Conservation (phyloP, 768 basidiomycete species). For the Termitomyces sp. region DNA sequence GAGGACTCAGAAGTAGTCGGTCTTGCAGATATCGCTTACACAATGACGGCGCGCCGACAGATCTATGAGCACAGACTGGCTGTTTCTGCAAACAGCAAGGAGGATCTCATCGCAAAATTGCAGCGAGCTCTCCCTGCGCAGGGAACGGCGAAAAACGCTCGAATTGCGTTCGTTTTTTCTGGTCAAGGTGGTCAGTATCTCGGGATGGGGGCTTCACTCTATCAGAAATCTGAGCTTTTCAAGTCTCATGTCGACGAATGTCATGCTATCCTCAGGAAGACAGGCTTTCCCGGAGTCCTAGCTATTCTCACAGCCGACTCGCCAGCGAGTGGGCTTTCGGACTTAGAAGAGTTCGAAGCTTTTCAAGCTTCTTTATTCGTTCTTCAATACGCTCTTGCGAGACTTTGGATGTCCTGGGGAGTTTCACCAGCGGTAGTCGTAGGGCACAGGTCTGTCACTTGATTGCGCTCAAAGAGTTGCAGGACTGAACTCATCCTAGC, state of each 20-base stretch:
- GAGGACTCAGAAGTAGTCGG: constrained; percentile 18
- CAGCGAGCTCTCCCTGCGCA: constrained; percentile 25
- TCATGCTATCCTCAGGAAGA: constrained; percentile 38
- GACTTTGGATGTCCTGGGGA: constrained; percentile 68
- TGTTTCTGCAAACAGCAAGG: constrained; percentile 33
- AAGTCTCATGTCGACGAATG: constrained; percentile 51
- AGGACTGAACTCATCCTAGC: constrained; percentile 28
- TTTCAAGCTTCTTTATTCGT: constrained; percentile 53
- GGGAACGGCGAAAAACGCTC: constrained; percentile 17
- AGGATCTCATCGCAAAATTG: constrained; percentile 44
- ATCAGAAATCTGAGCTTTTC: constrained; percentile 43
- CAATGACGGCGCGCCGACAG: constrained; percentile 60
- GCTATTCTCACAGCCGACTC: constrained; percentile 30
- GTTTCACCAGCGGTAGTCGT: constrained; percentile 52
- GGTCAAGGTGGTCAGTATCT: constrained; percentile 68
- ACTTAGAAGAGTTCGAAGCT: constrained; percentile 35
- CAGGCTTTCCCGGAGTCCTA: constrained; percentile 47
- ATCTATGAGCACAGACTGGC: constrained; percentile 48
- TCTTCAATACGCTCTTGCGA: constrained; percentile 56
- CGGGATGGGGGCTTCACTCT: constrained; percentile 58
- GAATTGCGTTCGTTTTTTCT: constrained; percentile 62
- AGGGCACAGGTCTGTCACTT: constrained; percentile 59
- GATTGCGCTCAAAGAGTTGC: not conserved
- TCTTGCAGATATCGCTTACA: constrained; percentile 57
- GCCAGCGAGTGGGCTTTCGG: constrained; percentile 13